Percentiles rank a stretch among this genome's conserved stretches.
These are phyloP conservation scores for Saururus chinensis DNA, from an alignment of 164 flowering plant genomes.

Conservation along the genomic window DNA sequence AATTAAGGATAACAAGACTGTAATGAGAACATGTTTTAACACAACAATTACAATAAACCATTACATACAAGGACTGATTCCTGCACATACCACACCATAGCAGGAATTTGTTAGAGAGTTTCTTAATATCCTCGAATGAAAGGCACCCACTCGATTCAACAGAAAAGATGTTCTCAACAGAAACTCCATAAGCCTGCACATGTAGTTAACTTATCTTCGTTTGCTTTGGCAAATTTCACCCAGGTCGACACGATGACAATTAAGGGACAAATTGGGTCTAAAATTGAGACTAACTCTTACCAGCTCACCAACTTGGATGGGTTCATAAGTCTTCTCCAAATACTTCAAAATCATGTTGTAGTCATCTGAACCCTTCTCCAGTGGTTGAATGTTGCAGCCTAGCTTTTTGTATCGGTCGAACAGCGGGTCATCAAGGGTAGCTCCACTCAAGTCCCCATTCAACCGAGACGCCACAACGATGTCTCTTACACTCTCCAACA, in stretches of 20 bases:
- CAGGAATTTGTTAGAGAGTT: conserved; percentile 69
- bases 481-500: conserved; percentile 54
- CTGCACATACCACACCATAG: conserved; percentile 77
- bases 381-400: conserved; percentile 41
- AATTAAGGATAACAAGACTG: background rate
- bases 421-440: conserved; percentile 68
- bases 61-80: too few species aligned
- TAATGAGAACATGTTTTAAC: background rate
- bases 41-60: background rate
- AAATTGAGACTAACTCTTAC: conserved; percentile 31
- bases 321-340: conserved; percentile 73
- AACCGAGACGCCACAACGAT: conserved; percentile 53
- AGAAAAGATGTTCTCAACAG: conserved; percentile 47
- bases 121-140: conserved; percentile 50
- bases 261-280: background rate
- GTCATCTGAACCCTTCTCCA: conserved; percentile 59
- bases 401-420: conserved; percentile 42
- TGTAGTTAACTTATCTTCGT: background rate
- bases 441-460: conserved; percentile 62
- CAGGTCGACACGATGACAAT: background rate
- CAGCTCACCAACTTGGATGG: conserved; percentile 49
- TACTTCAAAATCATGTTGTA: conserved; percentile 65
- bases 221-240: too few species aligned
- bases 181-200: conserved; percentile 50
- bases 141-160: conserved; percentile 49